Evolutionary conservation across 306 rosid species (phyloP).

Genomic region (Carpinus viminea): DNA sequence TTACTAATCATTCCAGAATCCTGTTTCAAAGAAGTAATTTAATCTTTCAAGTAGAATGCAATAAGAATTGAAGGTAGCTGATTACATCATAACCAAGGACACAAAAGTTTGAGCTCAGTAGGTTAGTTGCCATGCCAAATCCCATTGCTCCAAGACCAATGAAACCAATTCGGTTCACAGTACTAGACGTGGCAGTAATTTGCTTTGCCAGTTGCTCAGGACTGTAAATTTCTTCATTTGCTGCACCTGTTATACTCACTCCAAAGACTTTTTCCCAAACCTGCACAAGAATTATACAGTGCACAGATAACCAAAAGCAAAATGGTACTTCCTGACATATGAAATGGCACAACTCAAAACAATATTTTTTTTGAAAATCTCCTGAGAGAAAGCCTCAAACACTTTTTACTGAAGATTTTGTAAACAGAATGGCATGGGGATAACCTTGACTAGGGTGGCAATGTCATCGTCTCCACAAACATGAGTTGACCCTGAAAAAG

Average conservation of each 20-base stretch:
- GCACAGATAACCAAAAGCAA: conserved; percentile 8
- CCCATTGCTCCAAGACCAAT: conserved; percentile 99
- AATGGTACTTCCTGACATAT: background rate
- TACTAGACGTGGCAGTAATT: conserved; percentile 44
- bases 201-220: conserved; percentile 72
- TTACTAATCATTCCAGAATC: conserved; percentile 14
- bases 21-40: background rate
- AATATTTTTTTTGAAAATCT: conserved; percentile 14
- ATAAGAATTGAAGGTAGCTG: conserved; percentile 31
- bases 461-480: conserved; percentile 40
- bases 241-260: conserved; percentile 68
- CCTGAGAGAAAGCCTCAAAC: background rate
- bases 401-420: conserved; percentile 8
- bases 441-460: conserved; percentile 62
- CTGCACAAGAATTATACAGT: conserved; percentile 38
- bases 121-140: conserved; percentile 97
- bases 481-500: conserved; percentile 60
- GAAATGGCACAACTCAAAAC: conserved; percentile 5
- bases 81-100: conserved; percentile 92
- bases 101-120: conserved; percentile 63
- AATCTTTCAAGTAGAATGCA: conserved; percentile 12
- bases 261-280: conserved; percentile 73
- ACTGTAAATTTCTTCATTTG: conserved; percentile 60
- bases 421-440: conserved; percentile 21
- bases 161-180: conserved; percentile 71